These are phyloP conservation scores for Tricholoma sp. DNA, from an alignment of 768 basidiomycete species.

Conservation along the genomic window DNA sequence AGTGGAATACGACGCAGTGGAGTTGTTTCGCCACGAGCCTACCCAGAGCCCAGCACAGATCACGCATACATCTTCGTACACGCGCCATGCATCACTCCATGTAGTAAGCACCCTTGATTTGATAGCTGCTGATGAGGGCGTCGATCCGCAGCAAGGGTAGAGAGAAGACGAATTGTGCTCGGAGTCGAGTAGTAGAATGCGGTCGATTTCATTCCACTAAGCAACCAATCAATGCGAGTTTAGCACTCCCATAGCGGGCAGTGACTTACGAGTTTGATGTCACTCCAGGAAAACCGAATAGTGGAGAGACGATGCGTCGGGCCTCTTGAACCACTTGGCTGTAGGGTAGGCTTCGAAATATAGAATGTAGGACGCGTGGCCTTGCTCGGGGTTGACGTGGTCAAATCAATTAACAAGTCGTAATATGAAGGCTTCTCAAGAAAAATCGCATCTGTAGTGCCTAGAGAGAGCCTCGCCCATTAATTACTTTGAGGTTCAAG, in stretches of 20 bases:
- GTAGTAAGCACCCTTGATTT: conserved; percentile 39
- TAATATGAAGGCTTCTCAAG: conserved; percentile 76
- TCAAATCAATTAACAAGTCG: conserved; percentile 77
- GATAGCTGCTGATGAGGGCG: conserved; percentile 18
- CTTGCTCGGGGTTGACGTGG: conserved; percentile 56
- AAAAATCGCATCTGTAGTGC: conserved; percentile 81
- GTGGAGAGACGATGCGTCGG: conserved; percentile 54
- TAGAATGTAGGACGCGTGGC: conserved; percentile 64
- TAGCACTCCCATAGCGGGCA: not conserved
- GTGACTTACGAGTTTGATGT: conserved; percentile 59
- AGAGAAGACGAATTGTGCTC: conserved; percentile 20
- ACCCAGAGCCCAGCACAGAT: conserved; percentile 82
- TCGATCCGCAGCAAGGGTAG: conserved; percentile 31
- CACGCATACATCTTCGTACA: conserved; percentile 83
- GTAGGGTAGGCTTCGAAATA: conserved; percentile 44
- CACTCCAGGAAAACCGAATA: conserved; percentile 80
- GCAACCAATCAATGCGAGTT: not conserved
- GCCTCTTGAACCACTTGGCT: conserved; percentile 27
- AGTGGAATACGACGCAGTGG: conserved; percentile 43
- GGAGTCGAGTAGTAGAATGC: conserved; percentile 55
- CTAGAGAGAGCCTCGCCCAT: conserved; percentile 23
- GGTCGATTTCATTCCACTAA: conserved; percentile 76
- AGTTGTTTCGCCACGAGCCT: conserved; percentile 56
- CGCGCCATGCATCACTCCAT: conserved; percentile 74
- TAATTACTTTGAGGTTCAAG: not conserved